Evolutionary conservation across 192 early-diverging fungal species (phyloP), one percentile per base, ranked within the genome.

Genomic region (Rhizophagus sp.): DNA sequence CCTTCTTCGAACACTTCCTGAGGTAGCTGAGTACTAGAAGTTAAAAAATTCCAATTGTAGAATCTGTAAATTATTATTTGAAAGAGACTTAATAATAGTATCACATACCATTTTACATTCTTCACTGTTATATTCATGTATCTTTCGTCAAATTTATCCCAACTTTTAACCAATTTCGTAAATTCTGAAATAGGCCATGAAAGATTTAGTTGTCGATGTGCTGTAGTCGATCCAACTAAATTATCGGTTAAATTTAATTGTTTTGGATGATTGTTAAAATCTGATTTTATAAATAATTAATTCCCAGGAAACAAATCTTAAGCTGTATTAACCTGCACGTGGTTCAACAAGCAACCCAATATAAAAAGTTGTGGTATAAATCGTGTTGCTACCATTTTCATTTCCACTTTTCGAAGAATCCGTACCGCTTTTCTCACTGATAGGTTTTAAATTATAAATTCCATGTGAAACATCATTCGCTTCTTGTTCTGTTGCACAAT

Each of bases 151-250:
- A 85, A 97, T 70, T 90, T 87, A 80, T 96, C 94, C 93, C 94
- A 95, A 25, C 76, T 69, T 70, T 94, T 94, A 71, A 99, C 94
- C 62, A 96, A 82, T 11, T 89, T 89, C 27, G 88, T 92, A 87
- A 96, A 99, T 73, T 96, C 96, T 22, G 86, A 80, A n/a, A 90
- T 93, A 9, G 96, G 94, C 88, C 93, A 90, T 17, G 90, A 86
- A 27, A 98, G 86, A 77, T 97, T 93, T 84, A 97, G 82, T 62
- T 90, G 90, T 17, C 90, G 82, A 33, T 86, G 87, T n/a, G 81
- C 91, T 9, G 83, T 80, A 4, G 86, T 62, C 34, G 84, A 85
- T 70, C 84, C 88, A 82, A 82, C 44, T 17, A 3, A n/a, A 71
- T 63, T 13, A 78, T 47, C 17, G 33, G 68, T 63, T 76, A 66